Evolutionary conservation across 441 rosid species (phyloP), one percentile per base, ranked within the genome.

Genomic region (Eruca vesicaria): DNA sequence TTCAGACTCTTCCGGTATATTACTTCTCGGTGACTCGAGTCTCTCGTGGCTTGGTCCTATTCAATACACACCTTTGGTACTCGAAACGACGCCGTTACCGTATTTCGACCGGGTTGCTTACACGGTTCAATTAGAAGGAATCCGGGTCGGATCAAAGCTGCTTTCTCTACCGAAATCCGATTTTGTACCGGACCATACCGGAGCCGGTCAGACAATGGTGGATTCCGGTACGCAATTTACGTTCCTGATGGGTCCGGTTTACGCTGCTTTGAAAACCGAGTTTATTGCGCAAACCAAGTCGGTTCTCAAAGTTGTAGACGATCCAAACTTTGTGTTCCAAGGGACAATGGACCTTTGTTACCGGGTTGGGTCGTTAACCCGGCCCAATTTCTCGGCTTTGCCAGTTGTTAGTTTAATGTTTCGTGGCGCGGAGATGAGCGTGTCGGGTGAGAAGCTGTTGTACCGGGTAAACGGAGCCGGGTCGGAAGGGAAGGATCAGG

Each of bases 281-380:
- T 90, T 85, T 71, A 11, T 79, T 2, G 29, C 38, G 5, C 96
- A 91, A 73, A 86, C 95, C 2, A 81, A 62, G 6, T 83, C 89
- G 9, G 33, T 79, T 5, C 52, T 89, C 12, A 84, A 80, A 32
- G 79, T 79, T 0, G 61, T 84, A 5, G 82, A 88, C 15, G 96
- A 90, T 29, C 82, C 78, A 0, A 82, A 85, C 15, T 91, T 77
- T 20, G 92, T 88, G 33, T 93, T 93, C 59, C 95, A 94, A 83
- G 97, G 98, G 2, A 87, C 93, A 3, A 89, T 94, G 98, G 97
- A 94, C 73, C 65, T 89, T 8, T 92, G 98, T 77, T 94, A 78
- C 57, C 68, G 52, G n/a, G 76, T 86, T 1, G 88, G 79, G 3
- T 8, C 73, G 0, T 69, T 80, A 4, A 38, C 73, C 10, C 74